phyloP scores from a whole-genome alignment of 2,329 filamentous ascomycete genomes.

The Blastomyces emzantsi region DNA sequence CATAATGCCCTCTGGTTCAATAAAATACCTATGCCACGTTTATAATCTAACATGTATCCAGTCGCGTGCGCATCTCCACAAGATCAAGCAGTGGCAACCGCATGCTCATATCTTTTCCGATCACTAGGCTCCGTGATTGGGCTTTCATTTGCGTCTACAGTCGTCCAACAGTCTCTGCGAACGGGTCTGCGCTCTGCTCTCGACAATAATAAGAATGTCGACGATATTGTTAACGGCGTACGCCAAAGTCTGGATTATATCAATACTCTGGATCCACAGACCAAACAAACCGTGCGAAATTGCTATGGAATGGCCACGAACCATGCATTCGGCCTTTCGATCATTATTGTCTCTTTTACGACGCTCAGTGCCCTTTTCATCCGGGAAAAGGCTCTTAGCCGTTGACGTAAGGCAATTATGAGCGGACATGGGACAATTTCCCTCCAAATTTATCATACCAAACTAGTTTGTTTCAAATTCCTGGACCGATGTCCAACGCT shows the following conservation, averaged over 20 bases:
- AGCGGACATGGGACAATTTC: background rate
- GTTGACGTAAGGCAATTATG: constrained; percentile 17
- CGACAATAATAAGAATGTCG: constrained; percentile 49
- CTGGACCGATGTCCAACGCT: background rate
- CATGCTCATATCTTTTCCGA: constrained; percentile 73
- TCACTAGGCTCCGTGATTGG: constrained; percentile 59
- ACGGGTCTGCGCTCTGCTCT: constrained; percentile 47
- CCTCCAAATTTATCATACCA: background rate
- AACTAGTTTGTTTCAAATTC: background rate
- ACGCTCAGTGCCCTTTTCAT: constrained; percentile 43
- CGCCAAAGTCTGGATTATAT: constrained; percentile 63
- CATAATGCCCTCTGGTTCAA: background rate
- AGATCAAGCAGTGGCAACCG: constrained; percentile 66
- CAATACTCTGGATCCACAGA: constrained; percentile 51
- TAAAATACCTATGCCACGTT: background rate
- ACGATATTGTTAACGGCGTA: constrained; percentile 59
- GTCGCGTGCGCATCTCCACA: constrained; percentile 58
- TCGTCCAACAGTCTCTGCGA: constrained; percentile 61
- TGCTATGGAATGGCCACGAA: constrained; percentile 56
- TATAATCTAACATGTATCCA: constrained; percentile 16
- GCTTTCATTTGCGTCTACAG: constrained; percentile 60
- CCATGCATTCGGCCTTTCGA: constrained; percentile 44
- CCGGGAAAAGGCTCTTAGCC: constrained; percentile 47
- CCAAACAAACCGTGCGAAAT: constrained; percentile 51
- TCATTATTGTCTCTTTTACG: constrained; percentile 44